Conservation (phyloP, 1,284 basidiomycete species). For the Trichosporon coremiiforme region DNA sequence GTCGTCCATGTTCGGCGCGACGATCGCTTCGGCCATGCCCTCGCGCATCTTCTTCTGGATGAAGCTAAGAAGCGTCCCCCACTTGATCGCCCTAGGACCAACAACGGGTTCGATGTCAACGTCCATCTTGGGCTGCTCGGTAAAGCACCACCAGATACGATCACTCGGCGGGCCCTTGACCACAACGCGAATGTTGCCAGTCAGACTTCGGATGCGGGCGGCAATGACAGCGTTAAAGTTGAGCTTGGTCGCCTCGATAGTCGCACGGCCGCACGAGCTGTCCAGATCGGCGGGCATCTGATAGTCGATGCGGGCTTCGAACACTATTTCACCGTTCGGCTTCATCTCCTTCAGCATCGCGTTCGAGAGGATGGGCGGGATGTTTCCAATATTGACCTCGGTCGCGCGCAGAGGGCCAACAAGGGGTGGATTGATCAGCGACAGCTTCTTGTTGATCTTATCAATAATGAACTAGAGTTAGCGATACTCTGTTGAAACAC, state of each 20-base stretch:
- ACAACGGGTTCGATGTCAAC: conserved; percentile 90
- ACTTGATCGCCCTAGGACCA: conserved; percentile 64
- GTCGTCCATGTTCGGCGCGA: conserved; percentile 97
- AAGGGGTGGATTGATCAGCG: conserved; percentile 82
- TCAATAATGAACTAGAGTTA: conserved; percentile 70
- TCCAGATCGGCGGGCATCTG: conserved; percentile 35
- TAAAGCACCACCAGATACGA: conserved; percentile 97
- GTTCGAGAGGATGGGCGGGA: conserved; percentile 77
- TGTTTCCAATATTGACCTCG: conserved; percentile 85
- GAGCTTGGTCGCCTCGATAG: conserved; percentile 79
- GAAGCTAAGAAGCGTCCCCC: conserved; percentile 77
- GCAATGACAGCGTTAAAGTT: conserved; percentile 86
- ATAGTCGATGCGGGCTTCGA: conserved; percentile 83
- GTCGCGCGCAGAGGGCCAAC: conserved; percentile 82
- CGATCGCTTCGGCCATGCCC: conserved; percentile 90
- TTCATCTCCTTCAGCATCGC: conserved; percentile 97
- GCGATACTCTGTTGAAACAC: conserved; percentile 16
- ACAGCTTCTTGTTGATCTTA: conserved; percentile 88
- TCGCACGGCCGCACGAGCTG: conserved; percentile 83
- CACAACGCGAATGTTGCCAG: conserved; percentile 86
- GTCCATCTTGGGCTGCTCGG: conserved; percentile 84
- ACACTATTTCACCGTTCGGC: conserved; percentile 82
- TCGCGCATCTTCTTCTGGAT: conserved; percentile 88
- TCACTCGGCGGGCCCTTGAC: conserved; percentile 95
- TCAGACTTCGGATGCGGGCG: conserved; percentile 77